Conservation (phyloP, 2,329 filamentous ascomycete species). For the Aspergillus pseudotamarii region DNA sequence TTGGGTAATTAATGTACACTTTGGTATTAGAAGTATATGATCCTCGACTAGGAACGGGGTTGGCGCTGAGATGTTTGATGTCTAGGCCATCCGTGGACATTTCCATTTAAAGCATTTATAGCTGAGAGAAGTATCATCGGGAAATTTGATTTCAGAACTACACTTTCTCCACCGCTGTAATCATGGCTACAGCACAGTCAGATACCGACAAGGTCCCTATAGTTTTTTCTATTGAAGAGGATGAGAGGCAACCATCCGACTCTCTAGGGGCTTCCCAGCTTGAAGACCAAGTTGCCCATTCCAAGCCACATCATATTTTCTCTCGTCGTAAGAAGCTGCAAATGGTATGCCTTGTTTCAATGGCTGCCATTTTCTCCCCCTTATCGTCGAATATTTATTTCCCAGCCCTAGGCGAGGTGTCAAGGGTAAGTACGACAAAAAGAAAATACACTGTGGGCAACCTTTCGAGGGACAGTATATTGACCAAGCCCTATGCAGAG, state of each 20-base stretch:
- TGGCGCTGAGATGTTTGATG: not conserved
- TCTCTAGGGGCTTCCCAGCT: not conserved
- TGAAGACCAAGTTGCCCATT: not conserved
- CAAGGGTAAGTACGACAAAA: constrained; percentile 3
- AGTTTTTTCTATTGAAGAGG: not conserved
- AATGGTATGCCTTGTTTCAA: constrained; percentile 15
- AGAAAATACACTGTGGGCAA: not conserved
- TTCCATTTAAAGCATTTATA: not conserved
- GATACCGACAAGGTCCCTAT: constrained; percentile 6
- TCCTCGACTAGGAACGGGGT: not conserved
- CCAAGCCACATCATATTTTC: constrained; percentile 8
- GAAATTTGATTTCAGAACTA: not conserved
- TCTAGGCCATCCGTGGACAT: not conserved
- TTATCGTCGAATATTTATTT: constrained; percentile 52
- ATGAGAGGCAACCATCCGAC: not conserved
- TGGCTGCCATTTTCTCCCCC: constrained; percentile 37
- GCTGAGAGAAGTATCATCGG: not conserved
- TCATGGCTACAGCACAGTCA: constrained; percentile 5
- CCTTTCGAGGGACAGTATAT: not conserved
- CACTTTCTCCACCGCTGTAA: not conserved
- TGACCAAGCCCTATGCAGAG: constrained; percentile 12
- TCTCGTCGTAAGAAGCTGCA: constrained; percentile 4
- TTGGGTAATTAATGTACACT: not conserved
- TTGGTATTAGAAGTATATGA: not conserved
- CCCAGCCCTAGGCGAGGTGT: constrained; percentile 40